phyloP scores from a whole-genome alignment of 306 rosid genomes.

The Lathyrus aphaca region DNA sequence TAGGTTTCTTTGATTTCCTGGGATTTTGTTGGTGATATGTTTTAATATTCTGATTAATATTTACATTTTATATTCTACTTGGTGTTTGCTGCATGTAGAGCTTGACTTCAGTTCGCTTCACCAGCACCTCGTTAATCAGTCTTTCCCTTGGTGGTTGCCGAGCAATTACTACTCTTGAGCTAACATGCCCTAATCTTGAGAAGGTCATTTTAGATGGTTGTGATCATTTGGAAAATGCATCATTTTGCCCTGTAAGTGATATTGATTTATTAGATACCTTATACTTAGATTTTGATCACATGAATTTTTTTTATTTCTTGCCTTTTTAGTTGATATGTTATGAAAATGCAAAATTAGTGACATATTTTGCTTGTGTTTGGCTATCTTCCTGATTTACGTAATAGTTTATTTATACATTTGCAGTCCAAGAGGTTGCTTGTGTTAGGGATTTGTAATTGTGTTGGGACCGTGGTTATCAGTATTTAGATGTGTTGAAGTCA shows the following conservation, averaged over 20 bases:
- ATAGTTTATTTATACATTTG: conserved; percentile 7
- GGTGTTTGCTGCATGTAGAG: conserved; percentile 59
- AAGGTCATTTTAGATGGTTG: conserved; percentile 94
- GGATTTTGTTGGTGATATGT: conserved; percentile 36
- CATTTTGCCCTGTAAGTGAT: conserved; percentile 84
- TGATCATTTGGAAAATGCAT: conserved; percentile 88
- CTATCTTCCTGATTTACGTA: conserved; percentile 15
- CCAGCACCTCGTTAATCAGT: conserved; percentile 71
- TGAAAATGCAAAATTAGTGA: conserved; percentile 18
- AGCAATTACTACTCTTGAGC: conserved; percentile 72
- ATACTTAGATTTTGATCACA: not conserved
- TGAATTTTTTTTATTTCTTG: not conserved
- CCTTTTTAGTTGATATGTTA: conserved; percentile 20
- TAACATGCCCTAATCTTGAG: conserved; percentile 83
- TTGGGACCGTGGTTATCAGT: not conserved
- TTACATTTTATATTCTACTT: conserved; percentile 23
- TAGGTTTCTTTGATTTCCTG: conserved; percentile 12
- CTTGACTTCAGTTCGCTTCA: conserved; percentile 78
- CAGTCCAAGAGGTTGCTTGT: conserved; percentile 19
- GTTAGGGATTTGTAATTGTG: conserved; percentile 25
- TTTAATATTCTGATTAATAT: not conserved
- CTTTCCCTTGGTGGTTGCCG: conserved; percentile 98
- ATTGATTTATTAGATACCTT: conserved; percentile 18
- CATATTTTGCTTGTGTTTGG: conserved; percentile 23
- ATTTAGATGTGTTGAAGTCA: not conserved